Evolutionary conservation across 140 eudicot species (phyloP), one percentile per base, ranked within the genome.

Genomic region (Oenanthe javanica): DNA sequence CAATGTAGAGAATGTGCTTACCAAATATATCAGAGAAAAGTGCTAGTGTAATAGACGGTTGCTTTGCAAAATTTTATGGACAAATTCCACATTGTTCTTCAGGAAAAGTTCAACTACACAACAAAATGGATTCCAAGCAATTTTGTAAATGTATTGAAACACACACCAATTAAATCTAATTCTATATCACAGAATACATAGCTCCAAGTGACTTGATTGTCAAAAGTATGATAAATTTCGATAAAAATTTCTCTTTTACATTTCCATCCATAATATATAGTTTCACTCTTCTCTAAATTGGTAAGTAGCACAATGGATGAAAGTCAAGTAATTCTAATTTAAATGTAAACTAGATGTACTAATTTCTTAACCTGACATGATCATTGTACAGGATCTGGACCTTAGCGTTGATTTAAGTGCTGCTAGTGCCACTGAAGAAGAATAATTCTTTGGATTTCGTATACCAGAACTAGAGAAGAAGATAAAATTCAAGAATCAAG

Each of bases 341-440:
- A 27, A 3, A 40, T 40, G 21, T 43, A 14, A 6, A 48, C n/a
- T 23, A n/a, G 16, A 21, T 9, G 63, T 45, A 50, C 12, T 84
- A 66, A 75, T 19, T 63, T 40, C 57, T 52, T 38, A 70, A 47
- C 79, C 36, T 80, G 43, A 46, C 52, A 70, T 59, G 80, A 18
- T 45, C 61, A 77, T 72, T 72, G 77, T 72, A 81, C 91, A 90
- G 96, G 81, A 84, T 83, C 96, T 90, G 81, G 96, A 90, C 89
- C 86, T 90, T 48, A 87, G 93, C 9, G 96, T 90, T 79, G 96
- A 90, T 80, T 87, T 90, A 74, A 88, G 85, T 81, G 96, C 91
- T 80, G 96, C 96, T 49, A 90, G 96, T 85, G 96, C 91, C 9
- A 77, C 84, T 40, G 92, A 85, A 9, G 93, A 88, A 81, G 93